Base-by-base conservation (phyloP, 140 eudicot genomes). In the Cichorium intybus region DNA sequence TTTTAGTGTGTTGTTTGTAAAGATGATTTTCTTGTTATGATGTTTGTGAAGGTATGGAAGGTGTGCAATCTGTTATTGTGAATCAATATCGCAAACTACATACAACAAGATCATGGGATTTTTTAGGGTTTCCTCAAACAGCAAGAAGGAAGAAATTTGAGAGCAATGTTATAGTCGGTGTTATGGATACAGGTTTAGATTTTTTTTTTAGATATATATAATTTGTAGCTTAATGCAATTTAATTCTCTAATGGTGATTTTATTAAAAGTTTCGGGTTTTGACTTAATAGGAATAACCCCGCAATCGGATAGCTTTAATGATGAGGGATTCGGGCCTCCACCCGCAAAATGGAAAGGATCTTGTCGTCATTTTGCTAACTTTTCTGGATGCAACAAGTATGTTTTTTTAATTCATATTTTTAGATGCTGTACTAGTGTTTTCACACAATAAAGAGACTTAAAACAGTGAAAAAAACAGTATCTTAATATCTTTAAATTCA, bases 381-480 rank as follows among this genome's bases (percentile, higher is more conserved):
- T 92, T 74, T 82, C 96, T 31, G 98, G 98, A 77, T 92, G 98
- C 84, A 92, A 92, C 74, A 92, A 88, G 98, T 87, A 72, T 18
- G 56, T 3, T 5, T 43, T 24, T 24, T 6, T 18, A 29, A 53
- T 59, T 33, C 65, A 9, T 20, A 55, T 39, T 15, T 28, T 28
- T 8, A 17, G 62, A 29, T 56, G 43, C 29, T 56, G 1, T 31
- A 31, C 1, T 10, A 6, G 8, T 6, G 0, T 35, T 35, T 35
- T 35, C 43, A 8, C 4, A 35, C 15, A 8, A 35, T 2, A 8
- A 35, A 8, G 14, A 4, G 15, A 35, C 14, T 35, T 35, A 35
- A 35, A 35, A 10, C 10, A 1, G 14, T 35, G 12, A 35, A 34
- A 8, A 34, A 8, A 34, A 34, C 1, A 34, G 14, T 1, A 2